These are phyloP conservation scores for Gaertneriomyces sp. DNA, from an alignment of 192 early-diverging fungal genomes.

Conservation along the genomic window DNA sequence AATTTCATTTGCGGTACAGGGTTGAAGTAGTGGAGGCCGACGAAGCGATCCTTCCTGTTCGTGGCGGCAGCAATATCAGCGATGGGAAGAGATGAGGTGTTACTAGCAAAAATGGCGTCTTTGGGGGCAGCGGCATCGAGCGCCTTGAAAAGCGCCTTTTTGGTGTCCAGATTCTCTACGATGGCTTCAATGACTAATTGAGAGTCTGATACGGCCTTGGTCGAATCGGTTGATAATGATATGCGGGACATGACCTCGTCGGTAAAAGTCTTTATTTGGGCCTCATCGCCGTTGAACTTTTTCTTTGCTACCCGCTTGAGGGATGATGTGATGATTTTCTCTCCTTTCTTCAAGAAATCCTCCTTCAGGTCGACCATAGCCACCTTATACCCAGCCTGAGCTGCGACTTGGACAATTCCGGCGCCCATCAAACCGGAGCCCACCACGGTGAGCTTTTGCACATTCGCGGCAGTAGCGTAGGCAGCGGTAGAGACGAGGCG, in stretches of 20 bases:
- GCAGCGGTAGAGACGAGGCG: neutral
- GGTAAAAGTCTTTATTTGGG: slow-evolving; percentile 50
- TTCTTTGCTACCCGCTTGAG: slow-evolving; percentile 86
- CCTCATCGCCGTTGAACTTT: slow-evolving; percentile 72
- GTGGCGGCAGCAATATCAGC: slow-evolving; percentile 68
- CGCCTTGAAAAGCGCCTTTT: slow-evolving; percentile 74
- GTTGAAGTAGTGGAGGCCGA: slow-evolving; percentile 97
- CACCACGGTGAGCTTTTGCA: slow-evolving; percentile 75
- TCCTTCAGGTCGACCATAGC: slow-evolving; percentile 81
- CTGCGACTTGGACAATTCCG: slow-evolving; percentile 72
- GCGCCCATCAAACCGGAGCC: slow-evolving; percentile 64
- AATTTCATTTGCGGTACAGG: slow-evolving; percentile 99
- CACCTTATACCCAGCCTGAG: slow-evolving; percentile 73
- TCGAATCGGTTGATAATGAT: slow-evolving; percentile 60
- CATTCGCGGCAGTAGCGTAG: slow-evolving; percentile 35
- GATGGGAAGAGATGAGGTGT: slow-evolving; percentile 90
- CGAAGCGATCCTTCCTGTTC: slow-evolving; percentile 56
- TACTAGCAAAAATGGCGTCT: slow-evolving; percentile 79
- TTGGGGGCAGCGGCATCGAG: slow-evolving; percentile 71
- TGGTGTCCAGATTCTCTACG: slow-evolving; percentile 87
- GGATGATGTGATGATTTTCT: slow-evolving; percentile 79
- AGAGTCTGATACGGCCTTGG: slow-evolving; percentile 54
- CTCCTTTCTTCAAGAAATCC: slow-evolving; percentile 71
- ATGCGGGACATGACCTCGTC: slow-evolving; percentile 69
- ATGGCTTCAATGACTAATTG: slow-evolving; percentile 94